Evolutionary conservation across 179 eudicot genomes (phyloP).

Genomic region (Camellia oleifera): DNA sequence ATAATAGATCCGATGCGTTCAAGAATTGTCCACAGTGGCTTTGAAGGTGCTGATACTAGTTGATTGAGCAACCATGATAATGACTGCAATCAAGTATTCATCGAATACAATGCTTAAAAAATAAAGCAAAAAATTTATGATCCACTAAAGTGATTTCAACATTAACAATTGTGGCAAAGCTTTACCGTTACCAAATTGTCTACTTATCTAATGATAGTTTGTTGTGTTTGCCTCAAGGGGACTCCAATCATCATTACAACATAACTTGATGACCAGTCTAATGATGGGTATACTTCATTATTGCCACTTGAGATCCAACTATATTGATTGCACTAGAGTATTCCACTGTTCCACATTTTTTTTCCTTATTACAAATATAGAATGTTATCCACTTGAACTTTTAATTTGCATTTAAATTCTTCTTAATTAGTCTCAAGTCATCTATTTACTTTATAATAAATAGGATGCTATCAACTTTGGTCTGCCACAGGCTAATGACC

Average conservation of each 20-base stretch:
- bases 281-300: not conserved
- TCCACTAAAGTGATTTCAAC: not conserved
- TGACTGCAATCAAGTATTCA: not conserved
- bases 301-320: not conserved
- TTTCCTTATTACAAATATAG: constrained; percentile 16
- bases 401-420: constrained; percentile 8
- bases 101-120: not conserved
- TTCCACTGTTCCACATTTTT: not conserved
- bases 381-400: constrained; percentile 19
- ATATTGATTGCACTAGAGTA: not conserved
- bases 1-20: not conserved
- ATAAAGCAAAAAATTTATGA: not conserved
- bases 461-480: constrained; percentile 16
- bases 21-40: constrained; percentile 1
- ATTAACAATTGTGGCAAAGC: not conserved
- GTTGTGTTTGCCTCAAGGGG: constrained; percentile 3
- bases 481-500: constrained; percentile 22
- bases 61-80: not conserved
- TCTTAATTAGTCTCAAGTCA: constrained; percentile 5
- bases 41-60: not conserved
- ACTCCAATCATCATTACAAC: constrained; percentile 11
- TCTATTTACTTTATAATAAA: constrained; percentile 1
- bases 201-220: constrained; percentile 10
- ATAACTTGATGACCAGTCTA: constrained; percentile 6
- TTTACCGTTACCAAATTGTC: not conserved